A percentile compares a stretch with the other conserved stretches of the same genome.
phyloP scores from a whole-genome alignment of 768 basidiomycete species.

The Tulasnella sp. region DNA sequence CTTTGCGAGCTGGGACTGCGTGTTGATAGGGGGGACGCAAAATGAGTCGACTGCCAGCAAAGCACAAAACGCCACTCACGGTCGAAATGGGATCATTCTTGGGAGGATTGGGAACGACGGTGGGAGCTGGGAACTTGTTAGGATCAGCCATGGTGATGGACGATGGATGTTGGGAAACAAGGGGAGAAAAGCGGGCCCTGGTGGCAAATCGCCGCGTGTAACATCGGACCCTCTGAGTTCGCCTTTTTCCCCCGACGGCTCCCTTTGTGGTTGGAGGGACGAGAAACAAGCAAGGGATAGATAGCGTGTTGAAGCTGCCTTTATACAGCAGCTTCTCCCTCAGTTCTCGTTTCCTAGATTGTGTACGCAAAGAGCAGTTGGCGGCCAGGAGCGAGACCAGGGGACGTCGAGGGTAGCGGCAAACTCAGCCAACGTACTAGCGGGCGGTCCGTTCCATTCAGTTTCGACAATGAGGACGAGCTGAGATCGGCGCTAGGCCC shows the following conservation, averaged over 20 bases:
- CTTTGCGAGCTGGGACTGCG: neutral
- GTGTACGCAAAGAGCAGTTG: constrained; percentile 9
- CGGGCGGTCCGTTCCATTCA: too few relatives aligned
- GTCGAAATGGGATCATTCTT: constrained; percentile 7
- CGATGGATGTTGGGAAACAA: neutral
- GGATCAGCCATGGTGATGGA: constrained; percentile 1
- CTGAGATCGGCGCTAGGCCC: neutral
- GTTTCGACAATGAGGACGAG: too few relatives aligned
- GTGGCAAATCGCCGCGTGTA: constrained; percentile 12
- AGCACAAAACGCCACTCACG: neutral
- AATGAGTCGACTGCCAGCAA: neutral
- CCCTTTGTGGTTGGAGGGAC: constrained; percentile 11
- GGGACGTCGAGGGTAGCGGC: constrained; percentile 5
- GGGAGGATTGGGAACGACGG: neutral
- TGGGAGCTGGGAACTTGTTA: neutral
- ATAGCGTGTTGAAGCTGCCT: constrained; percentile 13
- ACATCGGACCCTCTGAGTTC: neutral
- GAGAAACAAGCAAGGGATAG: neutral
- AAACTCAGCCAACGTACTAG: constrained; percentile 14
- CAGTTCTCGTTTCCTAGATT: too few relatives aligned
- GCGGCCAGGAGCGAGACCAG: neutral
- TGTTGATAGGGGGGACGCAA: neutral
- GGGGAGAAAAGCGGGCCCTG: constrained; percentile 6
- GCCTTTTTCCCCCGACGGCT: constrained; percentile 8
- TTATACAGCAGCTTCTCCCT: constrained; percentile 7